A percentile compares a stretch with the other conserved stretches of the same genome.
Evolutionary conservation across 306 rosid species (phyloP).

Genomic region (Neltuma alba): DNA sequence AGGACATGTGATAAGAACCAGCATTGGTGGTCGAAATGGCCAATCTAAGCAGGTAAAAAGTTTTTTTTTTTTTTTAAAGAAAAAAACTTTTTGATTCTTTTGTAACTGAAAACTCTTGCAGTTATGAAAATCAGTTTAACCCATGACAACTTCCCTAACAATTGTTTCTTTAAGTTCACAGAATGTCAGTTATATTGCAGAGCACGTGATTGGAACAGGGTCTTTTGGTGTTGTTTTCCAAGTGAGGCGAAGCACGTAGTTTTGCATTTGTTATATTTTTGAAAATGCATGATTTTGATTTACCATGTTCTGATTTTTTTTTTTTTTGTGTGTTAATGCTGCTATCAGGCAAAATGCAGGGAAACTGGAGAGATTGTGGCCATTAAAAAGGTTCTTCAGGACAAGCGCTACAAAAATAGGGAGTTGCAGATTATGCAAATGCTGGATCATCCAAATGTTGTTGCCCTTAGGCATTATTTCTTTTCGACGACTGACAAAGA

Average conservation of each 20-base stretch:
- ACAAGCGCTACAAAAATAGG: conserved; percentile 97
- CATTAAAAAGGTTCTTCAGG: conserved; percentile 98
- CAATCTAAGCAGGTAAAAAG: conserved; percentile 82
- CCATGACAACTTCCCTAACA: conserved; percentile 7
- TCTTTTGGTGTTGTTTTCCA: conserved; percentile 97
- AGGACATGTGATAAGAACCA: conserved; percentile 90
- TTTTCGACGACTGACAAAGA: conserved; percentile 93
- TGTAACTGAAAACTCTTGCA: conserved; percentile 16
- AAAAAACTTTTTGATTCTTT: background rate
- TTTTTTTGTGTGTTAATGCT: background rate
- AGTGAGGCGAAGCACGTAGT: conserved; percentile 48
- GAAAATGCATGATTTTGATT: conserved; percentile 13
- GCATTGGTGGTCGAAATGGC: conserved; percentile 80
- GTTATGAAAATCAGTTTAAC: conserved; percentile 20
- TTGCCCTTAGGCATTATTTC: conserved; percentile 89
- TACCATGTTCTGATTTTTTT: background rate
- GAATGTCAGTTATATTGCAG: conserved; percentile 83
- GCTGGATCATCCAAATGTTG: conserved; percentile 98
- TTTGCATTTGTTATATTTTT: conserved; percentile 26
- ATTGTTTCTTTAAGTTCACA: conserved; percentile 46
- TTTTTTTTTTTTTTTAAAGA: too few relatives aligned
- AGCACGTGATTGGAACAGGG: conserved; percentile 96
- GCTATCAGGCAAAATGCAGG: conserved; percentile 89
- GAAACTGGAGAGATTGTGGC: conserved; percentile 99
- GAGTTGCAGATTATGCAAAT: conserved; percentile 98